Conservation (phyloP, 2,329 filamentous ascomycete genomes). For the Pseudocercospora vitis region DNA sequence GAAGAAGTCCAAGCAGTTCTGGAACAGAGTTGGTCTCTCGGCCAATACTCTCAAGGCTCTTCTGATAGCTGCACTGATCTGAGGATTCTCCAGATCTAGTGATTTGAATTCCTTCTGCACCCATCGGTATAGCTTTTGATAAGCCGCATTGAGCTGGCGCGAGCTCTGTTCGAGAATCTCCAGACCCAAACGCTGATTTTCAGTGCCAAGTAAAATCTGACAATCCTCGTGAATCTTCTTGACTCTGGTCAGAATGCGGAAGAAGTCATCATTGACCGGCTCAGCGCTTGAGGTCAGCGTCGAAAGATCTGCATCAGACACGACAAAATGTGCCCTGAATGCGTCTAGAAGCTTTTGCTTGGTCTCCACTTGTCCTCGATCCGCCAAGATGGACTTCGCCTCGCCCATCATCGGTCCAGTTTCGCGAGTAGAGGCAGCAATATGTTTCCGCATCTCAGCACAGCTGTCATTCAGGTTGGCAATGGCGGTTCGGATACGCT, state of each 20-base stretch:
- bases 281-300: slow-evolving; percentile 74
- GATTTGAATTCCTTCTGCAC: slow-evolving; percentile 90
- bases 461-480: slow-evolving; percentile 76
- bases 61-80: slow-evolving; percentile 82
- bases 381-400: slow-evolving; percentile 68
- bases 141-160: slow-evolving; percentile 81
- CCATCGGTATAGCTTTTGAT: slow-evolving; percentile 95
- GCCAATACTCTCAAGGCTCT: slow-evolving; percentile 82
- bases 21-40: slow-evolving; percentile 85
- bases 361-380: slow-evolving; percentile 71
- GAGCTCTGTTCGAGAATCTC: slow-evolving; percentile 92
- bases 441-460: slow-evolving; percentile 74
- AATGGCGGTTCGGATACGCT: slow-evolving; percentile 77
- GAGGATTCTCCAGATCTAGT: slow-evolving; percentile 88
- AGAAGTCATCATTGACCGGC: slow-evolving; percentile 83
- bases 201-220: slow-evolving; percentile 82
- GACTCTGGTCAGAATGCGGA: slow-evolving; percentile 70
- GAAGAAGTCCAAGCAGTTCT: slow-evolving; percentile 90
- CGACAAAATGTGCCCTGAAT: slow-evolving; percentile 78
- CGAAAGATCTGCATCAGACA: slow-evolving; percentile 78
- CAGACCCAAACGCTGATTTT: slow-evolving; percentile 82
- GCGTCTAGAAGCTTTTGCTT: slow-evolving; percentile 77
- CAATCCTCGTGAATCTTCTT: slow-evolving; percentile 89
- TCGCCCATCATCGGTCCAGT: slow-evolving; percentile 75
- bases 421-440: slow-evolving; percentile 71